Evolutionary conservation across 2,329 filamentous ascomycete species (phyloP).

Genomic region (Talaromyces sp.): DNA sequence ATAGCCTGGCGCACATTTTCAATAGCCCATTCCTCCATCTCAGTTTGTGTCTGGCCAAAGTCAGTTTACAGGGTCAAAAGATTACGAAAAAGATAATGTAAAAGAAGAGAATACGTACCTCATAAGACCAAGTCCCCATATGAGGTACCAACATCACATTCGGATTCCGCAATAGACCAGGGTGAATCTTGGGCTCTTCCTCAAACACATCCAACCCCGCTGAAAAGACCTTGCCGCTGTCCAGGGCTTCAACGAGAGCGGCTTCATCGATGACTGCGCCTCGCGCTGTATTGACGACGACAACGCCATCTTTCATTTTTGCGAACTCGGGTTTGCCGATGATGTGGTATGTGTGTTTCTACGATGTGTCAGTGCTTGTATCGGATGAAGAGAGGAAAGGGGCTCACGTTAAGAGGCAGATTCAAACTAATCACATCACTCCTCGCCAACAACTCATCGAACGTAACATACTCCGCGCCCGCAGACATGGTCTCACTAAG

Average conservation of each 20-base stretch:
- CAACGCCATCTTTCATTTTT: constrained; percentile 72
- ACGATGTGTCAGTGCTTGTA: not conserved
- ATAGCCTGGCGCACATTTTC: constrained; percentile 65
- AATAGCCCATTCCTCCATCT: constrained; percentile 73
- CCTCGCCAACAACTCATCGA: constrained; percentile 66
- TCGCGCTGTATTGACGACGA: constrained; percentile 79
- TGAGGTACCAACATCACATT: constrained; percentile 75
- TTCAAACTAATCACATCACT: constrained; percentile 80
- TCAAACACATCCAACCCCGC: constrained; percentile 80
- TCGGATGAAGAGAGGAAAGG: not conserved
- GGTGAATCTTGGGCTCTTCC: constrained; percentile 72
- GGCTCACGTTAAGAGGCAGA: constrained; percentile 73
- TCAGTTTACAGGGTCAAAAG: not conserved
- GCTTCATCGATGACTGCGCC: constrained; percentile 79
- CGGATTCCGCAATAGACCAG: constrained; percentile 66
- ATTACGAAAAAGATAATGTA: too few species aligned
- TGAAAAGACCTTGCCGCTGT: constrained; percentile 65
- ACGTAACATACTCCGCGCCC: constrained; percentile 52
- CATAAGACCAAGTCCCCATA: constrained; percentile 79
- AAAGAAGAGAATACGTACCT: constrained; percentile 38
- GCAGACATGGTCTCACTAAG: constrained; percentile 52
- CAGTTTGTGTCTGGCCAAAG: constrained; percentile 46
- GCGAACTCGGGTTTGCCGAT: constrained; percentile 68
- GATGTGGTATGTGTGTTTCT: constrained; percentile 68
- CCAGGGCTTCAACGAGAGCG: constrained; percentile 70